A percentile compares a stretch with the other conserved stretches of the same genome.
Evolutionary conservation across 2,329 filamentous ascomycete genomes (phyloP).

Genomic region (Bimuria novae-zelandiae): DNA sequence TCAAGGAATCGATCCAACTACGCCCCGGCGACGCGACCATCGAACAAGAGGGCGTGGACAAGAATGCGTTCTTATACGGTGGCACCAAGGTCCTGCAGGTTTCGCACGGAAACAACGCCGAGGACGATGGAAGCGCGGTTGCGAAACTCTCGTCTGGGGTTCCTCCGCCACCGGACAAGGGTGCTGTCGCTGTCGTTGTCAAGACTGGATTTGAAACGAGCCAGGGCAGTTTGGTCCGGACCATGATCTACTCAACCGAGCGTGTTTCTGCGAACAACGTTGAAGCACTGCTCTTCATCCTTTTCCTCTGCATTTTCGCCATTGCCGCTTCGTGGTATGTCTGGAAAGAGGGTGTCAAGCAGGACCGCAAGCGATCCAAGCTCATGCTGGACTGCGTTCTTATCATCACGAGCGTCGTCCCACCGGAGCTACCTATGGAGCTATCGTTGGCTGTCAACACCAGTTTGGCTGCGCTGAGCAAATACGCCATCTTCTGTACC

Average conservation of each 20-base stretch:
- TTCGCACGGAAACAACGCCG: slow-evolving; percentile 80
- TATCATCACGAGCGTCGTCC: slow-evolving; percentile 96
- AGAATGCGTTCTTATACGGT: slow-evolving; percentile 94
- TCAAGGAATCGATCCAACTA: slow-evolving; percentile 95
- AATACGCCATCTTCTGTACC: slow-evolving; percentile 97
- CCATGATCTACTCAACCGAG: slow-evolving; percentile 99
- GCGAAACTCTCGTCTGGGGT: slow-evolving; percentile 76
- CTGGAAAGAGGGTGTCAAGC: slow-evolving; percentile 93
- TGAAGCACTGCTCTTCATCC: slow-evolving; percentile 94
- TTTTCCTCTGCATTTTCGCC: slow-evolving; percentile 95
- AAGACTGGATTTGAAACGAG: slow-evolving; percentile 99
- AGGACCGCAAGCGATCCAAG: slow-evolving; percentile 96
- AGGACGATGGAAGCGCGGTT: slow-evolving; percentile 63
- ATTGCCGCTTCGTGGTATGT: slow-evolving; percentile 99
- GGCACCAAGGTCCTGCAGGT: slow-evolving; percentile 97
- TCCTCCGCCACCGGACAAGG: slow-evolving; percentile 84
- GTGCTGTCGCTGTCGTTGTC: slow-evolving; percentile 89
- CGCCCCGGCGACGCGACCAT: slow-evolving; percentile 79
- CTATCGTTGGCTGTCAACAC: slow-evolving; percentile 97
- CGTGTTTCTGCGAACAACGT: slow-evolving; percentile 98
- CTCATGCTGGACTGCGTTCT: slow-evolving; percentile 95
- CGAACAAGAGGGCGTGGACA: slow-evolving; percentile 90
- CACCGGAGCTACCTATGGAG: slow-evolving; percentile 98
- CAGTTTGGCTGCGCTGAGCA: slow-evolving; percentile 89
- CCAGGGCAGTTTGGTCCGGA: slow-evolving; percentile 94